Evolutionary conservation across 768 basidiomycete species (phyloP).

Genomic region (Holtermannia corniformis): DNA sequence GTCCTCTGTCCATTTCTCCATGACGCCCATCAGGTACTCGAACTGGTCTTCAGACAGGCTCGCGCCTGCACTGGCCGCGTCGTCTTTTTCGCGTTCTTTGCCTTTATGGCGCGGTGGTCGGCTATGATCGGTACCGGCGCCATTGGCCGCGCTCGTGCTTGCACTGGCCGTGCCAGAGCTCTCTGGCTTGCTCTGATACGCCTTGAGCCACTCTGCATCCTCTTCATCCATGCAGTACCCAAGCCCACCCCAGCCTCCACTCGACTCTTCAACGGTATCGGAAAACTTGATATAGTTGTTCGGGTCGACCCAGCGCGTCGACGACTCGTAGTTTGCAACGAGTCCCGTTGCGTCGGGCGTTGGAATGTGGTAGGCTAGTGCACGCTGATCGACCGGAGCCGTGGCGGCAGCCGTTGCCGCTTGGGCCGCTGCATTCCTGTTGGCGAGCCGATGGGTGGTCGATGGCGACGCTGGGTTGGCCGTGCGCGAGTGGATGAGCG

Average conservation of each 20-base stretch:
- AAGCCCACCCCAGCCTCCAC: slow-evolving; percentile 62
- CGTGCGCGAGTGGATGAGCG: slow-evolving; percentile 35
- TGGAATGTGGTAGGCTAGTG: slow-evolving; percentile 57
- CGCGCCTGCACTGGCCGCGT: slow-evolving; percentile 46
- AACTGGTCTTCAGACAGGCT: slow-evolving; percentile 82
- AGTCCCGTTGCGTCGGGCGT: slow-evolving; percentile 81
- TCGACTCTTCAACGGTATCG: slow-evolving; percentile 61
- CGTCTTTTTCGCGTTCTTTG: slow-evolving; percentile 75
- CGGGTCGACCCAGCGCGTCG: slow-evolving; percentile 65
- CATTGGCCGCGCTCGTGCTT: slow-evolving; percentile 22
- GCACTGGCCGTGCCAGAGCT: slow-evolving; percentile 43
- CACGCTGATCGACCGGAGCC: slow-evolving; percentile 39
- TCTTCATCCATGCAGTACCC: slow-evolving; percentile 93
- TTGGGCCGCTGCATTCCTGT: not conserved
- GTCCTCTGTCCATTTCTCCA: slow-evolving; percentile 84
- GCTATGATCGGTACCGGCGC: slow-evolving; percentile 13
- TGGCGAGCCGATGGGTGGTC: not conserved
- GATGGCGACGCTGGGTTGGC: slow-evolving; percentile 21
- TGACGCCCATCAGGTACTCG: slow-evolving; percentile 87
- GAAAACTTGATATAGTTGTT: slow-evolving; percentile 68
- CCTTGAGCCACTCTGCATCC: slow-evolving; percentile 88
- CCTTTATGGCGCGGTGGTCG: slow-evolving; percentile 53
- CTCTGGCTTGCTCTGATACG: slow-evolving; percentile 60
- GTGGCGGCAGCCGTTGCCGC: slow-evolving; percentile 10
- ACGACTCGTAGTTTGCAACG: slow-evolving; percentile 53